Evolutionary conservation across 768 basidiomycete genomes (phyloP).

Genomic region (Lenzites betulinus): DNA sequence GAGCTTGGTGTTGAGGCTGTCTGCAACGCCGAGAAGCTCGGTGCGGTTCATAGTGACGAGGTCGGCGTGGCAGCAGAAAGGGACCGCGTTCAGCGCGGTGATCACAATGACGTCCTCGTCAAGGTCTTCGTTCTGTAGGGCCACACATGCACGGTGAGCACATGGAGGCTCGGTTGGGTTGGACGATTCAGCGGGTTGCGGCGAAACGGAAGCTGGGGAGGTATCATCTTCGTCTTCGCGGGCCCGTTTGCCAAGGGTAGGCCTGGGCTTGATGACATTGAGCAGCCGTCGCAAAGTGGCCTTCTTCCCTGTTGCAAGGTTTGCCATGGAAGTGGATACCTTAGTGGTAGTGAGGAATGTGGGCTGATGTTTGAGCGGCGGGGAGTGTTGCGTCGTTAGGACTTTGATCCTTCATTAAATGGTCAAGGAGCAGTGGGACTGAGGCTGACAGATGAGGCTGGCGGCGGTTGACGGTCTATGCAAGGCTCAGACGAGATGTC

Average conservation of each 20-base stretch:
- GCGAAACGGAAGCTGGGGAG: conserved; percentile 1
- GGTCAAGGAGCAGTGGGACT: background rate
- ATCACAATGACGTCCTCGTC: conserved; percentile 61
- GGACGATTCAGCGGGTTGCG: background rate
- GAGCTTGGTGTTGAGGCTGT: conserved; percentile 55
- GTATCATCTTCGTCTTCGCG: conserved; percentile 25
- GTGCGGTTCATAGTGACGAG: conserved; percentile 61
- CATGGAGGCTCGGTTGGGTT: background rate
- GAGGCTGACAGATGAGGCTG: background rate
- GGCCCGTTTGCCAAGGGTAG: conserved; percentile 33
- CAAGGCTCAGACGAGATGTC: background rate
- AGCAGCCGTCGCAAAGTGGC: conserved; percentile 43
- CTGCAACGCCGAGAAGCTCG: conserved; percentile 55
- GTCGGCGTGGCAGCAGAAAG: conserved; percentile 78
- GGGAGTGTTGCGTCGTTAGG: too few species aligned
- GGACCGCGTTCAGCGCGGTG: conserved; percentile 56
- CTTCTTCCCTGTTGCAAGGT: conserved; percentile 13
- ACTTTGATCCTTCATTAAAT: too few species aligned
- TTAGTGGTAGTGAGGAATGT: background rate
- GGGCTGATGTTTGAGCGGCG: background rate
- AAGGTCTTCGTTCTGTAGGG: conserved; percentile 59
- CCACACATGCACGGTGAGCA: conserved; percentile 39
- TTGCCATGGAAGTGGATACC: conserved; percentile 6
- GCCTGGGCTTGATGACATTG: conserved; percentile 40
- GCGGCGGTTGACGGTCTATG: background rate